Evolutionary conservation across 1,284 basidiomycete species (phyloP), one percentile per base, ranked within the genome.

Genomic region (Crocinoboletus sp.): DNA sequence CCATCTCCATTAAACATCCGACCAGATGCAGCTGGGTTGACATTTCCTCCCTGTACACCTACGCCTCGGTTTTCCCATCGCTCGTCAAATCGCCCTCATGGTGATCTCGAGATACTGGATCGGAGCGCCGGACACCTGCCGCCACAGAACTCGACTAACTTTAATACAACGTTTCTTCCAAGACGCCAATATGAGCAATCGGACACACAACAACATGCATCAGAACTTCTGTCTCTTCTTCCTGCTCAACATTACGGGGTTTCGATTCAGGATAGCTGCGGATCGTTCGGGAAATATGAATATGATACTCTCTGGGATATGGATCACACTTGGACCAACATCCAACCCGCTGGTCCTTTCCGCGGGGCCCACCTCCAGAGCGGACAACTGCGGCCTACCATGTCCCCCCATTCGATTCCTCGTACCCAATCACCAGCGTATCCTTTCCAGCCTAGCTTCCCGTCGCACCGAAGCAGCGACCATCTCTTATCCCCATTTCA

Each of bases 1-100:
- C 46, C 46, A 19, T 46, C 58, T 20, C 39, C 54, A 12, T 25
- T 20, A 29, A 12, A 48, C 28, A 41, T 37, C 13, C 54, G 31
- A 24, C 20, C 24, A 17, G 45, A 38, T 39, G 28, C n/a, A 10
- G 37, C 30, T 24, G 35, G 45, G 23, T 22, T 20, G 12, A 19
- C 34, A 25, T 27, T 30, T 38, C 16, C 20, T 6, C 31, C 43
- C 29, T 34, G 38, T 33, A 37, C 25, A 19, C 43, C 37, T 9
- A 37, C 36, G 0, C 35, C 39, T 29, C 52, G n/a, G 12, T 41
- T 36, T 34, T 15, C 12, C 19, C 38, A 38, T 48, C 35, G 13
- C 33, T 38, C 39, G 4, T 36, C 40, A 36, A 33, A 32, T 29
- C 22, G 29, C 13, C 12, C 19, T 24, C 30, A 22, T 10, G 20